A percentile compares a stretch with the other conserved stretches of the same genome.
These are phyloP conservation scores for Tilletia indica DNA, from an alignment of 1,284 basidiomycete species.

Conservation along the genomic window DNA sequence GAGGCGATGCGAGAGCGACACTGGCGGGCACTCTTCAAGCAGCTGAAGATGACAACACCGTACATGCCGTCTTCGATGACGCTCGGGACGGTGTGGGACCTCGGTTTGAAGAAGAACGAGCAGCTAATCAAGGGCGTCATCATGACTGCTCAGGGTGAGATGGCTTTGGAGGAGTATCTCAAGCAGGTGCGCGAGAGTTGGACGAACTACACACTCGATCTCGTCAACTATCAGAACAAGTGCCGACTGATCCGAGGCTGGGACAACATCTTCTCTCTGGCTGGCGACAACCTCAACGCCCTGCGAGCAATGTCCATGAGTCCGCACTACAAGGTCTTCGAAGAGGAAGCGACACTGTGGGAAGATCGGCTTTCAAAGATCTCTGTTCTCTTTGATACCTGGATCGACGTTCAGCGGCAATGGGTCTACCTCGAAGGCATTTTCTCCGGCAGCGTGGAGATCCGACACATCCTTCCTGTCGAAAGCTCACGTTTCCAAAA, in stretches of 20 bases:
- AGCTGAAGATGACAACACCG: slow-evolving; percentile 62
- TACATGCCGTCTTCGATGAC: slow-evolving; percentile 71
- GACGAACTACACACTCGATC: slow-evolving; percentile 90
- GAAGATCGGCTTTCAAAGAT: slow-evolving; percentile 55
- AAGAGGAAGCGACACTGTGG: slow-evolving; percentile 59
- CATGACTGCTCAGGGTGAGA: slow-evolving; percentile 92
- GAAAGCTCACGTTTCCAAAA: slow-evolving; percentile 96
- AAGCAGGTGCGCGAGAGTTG: slow-evolving; percentile 83
- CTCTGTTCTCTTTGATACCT: slow-evolving; percentile 87
- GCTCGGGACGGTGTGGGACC: slow-evolving; percentile 91
- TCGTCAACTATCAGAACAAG: slow-evolving; percentile 98
- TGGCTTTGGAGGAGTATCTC: slow-evolving; percentile 59
- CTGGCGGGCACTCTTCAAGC: slow-evolving; percentile 96
- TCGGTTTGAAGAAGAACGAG: slow-evolving; percentile 94
- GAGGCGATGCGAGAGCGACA: slow-evolving; percentile 96
- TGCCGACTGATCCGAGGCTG: slow-evolving; percentile 86
- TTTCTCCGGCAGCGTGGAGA: slow-evolving; percentile 93
- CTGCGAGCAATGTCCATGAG: slow-evolving; percentile 76
- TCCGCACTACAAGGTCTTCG: slow-evolving; percentile 55
- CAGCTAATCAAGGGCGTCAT: slow-evolving; percentile 87
- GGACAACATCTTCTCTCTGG: slow-evolving; percentile 73
- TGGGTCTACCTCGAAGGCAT: slow-evolving; percentile 99
- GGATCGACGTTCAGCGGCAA: slow-evolving; percentile 99
- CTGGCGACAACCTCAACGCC: slow-evolving; percentile 76
- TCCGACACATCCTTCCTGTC: slow-evolving; percentile 82